Conservation (phyloP, 139 green algal genomes). For the Pseudopediastrum boryanum region DNA sequence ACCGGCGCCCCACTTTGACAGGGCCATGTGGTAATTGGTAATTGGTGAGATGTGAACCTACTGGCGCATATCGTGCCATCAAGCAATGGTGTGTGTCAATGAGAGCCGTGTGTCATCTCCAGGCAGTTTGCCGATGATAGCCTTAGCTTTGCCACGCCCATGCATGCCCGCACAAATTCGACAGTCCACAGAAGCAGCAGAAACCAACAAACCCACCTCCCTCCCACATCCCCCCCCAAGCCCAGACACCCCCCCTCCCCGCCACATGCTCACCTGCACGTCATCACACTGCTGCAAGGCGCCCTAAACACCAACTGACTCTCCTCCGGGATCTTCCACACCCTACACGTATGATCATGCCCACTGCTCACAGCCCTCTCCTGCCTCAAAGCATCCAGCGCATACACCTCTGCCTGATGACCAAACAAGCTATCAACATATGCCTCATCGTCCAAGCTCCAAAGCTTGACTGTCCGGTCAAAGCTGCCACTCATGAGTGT, state of each 20-base stretch:
- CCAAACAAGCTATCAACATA: constrained; percentile 97
- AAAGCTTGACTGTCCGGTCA: constrained; percentile 90
- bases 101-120: too few relatives aligned
- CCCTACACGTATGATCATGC: constrained; percentile 84
- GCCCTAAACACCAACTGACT: constrained; percentile 93
- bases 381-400: constrained; percentile 67
- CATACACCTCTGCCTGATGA: constrained; percentile 80
- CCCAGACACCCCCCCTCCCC: constrained; percentile 10
- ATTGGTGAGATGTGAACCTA: too few relatives aligned
- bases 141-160: too few relatives aligned
- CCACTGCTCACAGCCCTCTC: constrained; percentile 82
- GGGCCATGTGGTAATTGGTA: too few relatives aligned
- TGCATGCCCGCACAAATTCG: too few relatives aligned
- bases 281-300: constrained; percentile 42
- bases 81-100: too few relatives aligned
- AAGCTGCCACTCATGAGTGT: constrained; percentile 78
- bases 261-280: constrained; percentile 68
- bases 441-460: constrained; percentile 89
- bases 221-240: neutral
- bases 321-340: constrained; percentile 98
- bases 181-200: too few relatives aligned
- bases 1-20: too few relatives aligned
- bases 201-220: neutral
- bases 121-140: too few relatives aligned
- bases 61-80: too few relatives aligned